Evolutionary conservation across 805 yeast genomes (phyloP), one percentile per base, ranked within the genome.

Genomic region (Wickerhamiella shivajii): DNA sequence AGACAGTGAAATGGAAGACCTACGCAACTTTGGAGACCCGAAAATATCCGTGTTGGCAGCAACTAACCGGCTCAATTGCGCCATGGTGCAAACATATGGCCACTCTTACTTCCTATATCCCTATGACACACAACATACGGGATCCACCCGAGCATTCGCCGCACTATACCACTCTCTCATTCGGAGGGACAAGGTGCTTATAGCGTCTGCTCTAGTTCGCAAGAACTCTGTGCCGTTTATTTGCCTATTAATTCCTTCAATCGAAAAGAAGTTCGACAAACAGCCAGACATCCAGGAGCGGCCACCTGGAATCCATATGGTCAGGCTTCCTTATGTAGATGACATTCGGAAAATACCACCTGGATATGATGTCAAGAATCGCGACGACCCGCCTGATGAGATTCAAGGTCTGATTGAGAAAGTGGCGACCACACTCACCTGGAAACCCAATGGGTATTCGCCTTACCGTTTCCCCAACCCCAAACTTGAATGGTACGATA

Each of bases 271-370:
- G 17, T 53, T 45, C n/a, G 27, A 33, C 6, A 42, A 33, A n/a
- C 37, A 40, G 3, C 24, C 41, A 3, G 29, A 19, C 7, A 36
- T 37, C 7, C 47, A 49, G n/a, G 42, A 45, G 10, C 55, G 63
- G 19, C 77, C 87, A 0, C 72, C 77, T 37, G 95, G 95, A 0
- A 68, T 87, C 40, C 71, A 75, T 31, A 51, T 84, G 36, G 63
- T 77, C 6, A 62, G 65, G 19, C 44, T 79, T 15, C 95, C 97
- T 1, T 77, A 68, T 61, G 55, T 69, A 11, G 92, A 83, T 43
- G 87, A 81, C 49, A 53, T 83, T 3, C 60, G 96, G 33, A 62
- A 67, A 21, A 52, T 71, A 3, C 95, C 96, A 3, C 0, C 55
- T 53, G 37, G 33, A 18, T 24, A 29, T 18, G 37, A 13, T 11